Base-by-base conservation (phyloP, 2,329 filamentous ascomycete species). In the Gaeumannomyces sp. region DNA sequence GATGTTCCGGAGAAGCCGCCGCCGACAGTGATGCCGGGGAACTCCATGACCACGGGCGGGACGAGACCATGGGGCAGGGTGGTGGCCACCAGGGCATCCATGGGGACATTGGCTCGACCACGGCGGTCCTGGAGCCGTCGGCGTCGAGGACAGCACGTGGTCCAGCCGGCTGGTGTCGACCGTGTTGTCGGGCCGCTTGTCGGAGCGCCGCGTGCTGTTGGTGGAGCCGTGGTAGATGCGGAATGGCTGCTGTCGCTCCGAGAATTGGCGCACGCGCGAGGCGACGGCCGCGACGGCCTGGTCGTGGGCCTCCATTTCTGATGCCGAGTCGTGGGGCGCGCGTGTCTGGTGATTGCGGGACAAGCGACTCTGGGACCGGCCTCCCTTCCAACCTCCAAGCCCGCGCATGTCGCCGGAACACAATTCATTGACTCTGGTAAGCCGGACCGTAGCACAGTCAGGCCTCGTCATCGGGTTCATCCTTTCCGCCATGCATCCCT, bases 201-300 rank as follows among this genome's bases (percentile, higher is more conserved):
- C 76, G 10, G 81, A 80, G 31, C 82, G 81, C 10, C 90, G 86
- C 53, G 90, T 93, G 75, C 86, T 91, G 77, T 91, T 92, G 31
- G 90, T 92, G 0, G 88, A 87, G 67, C 90, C 90, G 76, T 93
- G 90, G 70, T 87, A 90, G 72, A 93, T 88, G n/a, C 89, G 83
- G 75, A 91, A 93, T 2, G 88, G 84, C 71, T 79, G 74, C 65
- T 77, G 73, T 10, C 70, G 72, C 3, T 74, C 71, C 63, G 80
- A 72, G 68, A 85, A 84, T 5, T 77, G 71, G 65, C 74, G 74
- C 38, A 84, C 76, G 28, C 78, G 75, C 38, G 73, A 70, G 0
- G 81, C 76, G 60, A 85, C 77, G 64, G 72, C 70, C 25, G 72
- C 67, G n/a, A 85, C 80, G 11, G 77, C 75, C 3, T 72, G 70